Base-by-base conservation (phyloP, 2,329 filamentous ascomycete genomes). In the Fulvia fulva region DNA sequence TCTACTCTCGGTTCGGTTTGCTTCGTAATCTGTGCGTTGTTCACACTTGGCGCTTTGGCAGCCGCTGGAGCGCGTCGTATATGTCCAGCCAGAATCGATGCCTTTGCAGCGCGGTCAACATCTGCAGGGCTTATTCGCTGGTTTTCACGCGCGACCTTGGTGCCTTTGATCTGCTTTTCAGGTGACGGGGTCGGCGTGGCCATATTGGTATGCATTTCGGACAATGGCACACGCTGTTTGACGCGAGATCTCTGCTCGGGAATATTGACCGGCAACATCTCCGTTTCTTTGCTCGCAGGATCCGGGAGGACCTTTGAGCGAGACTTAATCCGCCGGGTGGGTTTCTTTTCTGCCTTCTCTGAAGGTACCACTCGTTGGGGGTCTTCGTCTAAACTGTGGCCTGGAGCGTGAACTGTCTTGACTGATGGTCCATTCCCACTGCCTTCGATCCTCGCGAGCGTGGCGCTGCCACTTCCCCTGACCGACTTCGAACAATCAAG, bases 391-490 rank as follows among this genome's bases (percentile, higher is more conserved):
- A n/a, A n/a, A n/a, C n/a, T n/a, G n/a, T n/a, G n/a, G n/a, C n/a
- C n/a, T n/a, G n/a, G n/a, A n/a, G n/a, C n/a, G n/a, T n/a, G n/a
- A n/a, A n/a, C n/a, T n/a, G n/a, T n/a, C n/a, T n/a, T n/a, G n/a
- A n/a, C n/a, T n/a, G n/a, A n/a, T n/a, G n/a, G n/a, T n/a, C n/a
- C n/a, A n/a, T n/a, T n/a, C n/a, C n/a, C n/a, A n/a, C n/a, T 41
- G 14, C 5, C 16, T 41, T 41, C 14, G 37, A 50, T 68, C 62
- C 23, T 68, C 19, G 49, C 30, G 5, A 32, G n/a, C 23, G 30
- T 30, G 30, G 11, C 28, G 26, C 32, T 51, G 25, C 32, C 45
- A 22, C 11, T 51, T 37, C 49, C 26, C 49, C 16, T 34, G 22
- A 5, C 32, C 54, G 54, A 56, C 23, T 16, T 19, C 23, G 5